Percentiles rank a stretch among this genome's conserved stretches.
Conservation (phyloP, 305 asterid genomes). For the Fraxinus sp. region DNA sequence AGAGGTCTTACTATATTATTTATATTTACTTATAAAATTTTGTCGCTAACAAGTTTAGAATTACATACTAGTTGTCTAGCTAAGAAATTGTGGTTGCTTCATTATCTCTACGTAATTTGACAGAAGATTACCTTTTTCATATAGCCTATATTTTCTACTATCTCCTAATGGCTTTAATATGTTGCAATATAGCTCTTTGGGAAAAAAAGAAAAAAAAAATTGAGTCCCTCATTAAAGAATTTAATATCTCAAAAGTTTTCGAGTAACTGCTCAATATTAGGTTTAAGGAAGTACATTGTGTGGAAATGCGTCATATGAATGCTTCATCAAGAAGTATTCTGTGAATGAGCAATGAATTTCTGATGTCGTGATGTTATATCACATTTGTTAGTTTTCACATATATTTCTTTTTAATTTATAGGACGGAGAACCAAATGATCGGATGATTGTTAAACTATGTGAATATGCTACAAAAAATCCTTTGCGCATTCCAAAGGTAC, state of each 20-base stretch:
- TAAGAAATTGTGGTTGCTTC: not conserved
- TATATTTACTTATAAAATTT: not conserved
- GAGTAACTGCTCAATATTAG: not conserved
- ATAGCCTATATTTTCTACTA: not conserved
- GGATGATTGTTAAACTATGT: conserved; percentile 91
- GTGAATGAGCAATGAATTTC: conserved; percentile 2
- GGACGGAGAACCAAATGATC: conserved; percentile 94
- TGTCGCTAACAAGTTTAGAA: not conserved
- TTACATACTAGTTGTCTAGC: not conserved
- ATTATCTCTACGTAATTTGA: not conserved
- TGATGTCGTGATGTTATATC: conserved; percentile 9
- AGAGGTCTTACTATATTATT: not conserved
- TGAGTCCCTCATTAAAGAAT: not conserved
- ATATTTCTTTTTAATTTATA: conserved; percentile 32
- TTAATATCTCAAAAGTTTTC: not conserved
- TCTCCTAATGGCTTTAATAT: not conserved
- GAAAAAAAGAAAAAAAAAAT: not conserved
- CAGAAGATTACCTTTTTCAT: not conserved
- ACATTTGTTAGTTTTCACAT: conserved; percentile 1
- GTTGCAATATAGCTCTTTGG: not conserved
- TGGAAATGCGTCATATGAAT: not conserved
- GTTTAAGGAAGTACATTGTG: not conserved
- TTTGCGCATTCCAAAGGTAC: conserved; percentile 94
- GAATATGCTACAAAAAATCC: conserved; percentile 96
- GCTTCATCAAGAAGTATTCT: conserved; percentile 17